Evolutionary conservation across 1,284 basidiomycete species (phyloP), one percentile per base, ranked within the genome.

Genomic region (Tilletia indica): DNA sequence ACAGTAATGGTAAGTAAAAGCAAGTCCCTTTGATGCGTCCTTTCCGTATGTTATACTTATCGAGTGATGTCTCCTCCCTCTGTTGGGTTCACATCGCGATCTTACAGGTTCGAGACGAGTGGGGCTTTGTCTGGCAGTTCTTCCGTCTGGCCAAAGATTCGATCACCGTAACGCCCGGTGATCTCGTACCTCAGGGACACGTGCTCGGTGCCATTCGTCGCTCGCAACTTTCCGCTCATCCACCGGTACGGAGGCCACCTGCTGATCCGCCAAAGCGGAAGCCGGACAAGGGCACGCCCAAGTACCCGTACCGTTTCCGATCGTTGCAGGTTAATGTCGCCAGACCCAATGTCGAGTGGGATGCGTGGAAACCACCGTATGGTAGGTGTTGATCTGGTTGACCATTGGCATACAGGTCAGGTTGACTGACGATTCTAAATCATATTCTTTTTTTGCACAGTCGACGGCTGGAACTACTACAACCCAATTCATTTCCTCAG

Each of bases 71-170:
- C 34, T 12, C 42, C 3, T 9, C 14, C 61, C 16, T 5, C 36
- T 54, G 21, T 9, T 16, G 58, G 8, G 5, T 6, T 36, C 58
- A 39, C 58, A 9, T 8, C 25, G 58, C 58, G 16, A 19, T 54
- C 51, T 19, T 54, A 19, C 61, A 48, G 78, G 71, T 82, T 11
- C 77, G 76, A 4, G 80, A 82, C 69, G 78, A 76, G 31, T 80
- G 77, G 77, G 76, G 75, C 6, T 76, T 80, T 63, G 79, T 82
- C 0, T 78, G 77, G 49, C 79, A 81, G 69, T 72, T 81, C 51
- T 77, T 78, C 58, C 78, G 80, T 11, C 49, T 82, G 1, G 76
- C 77, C 14, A 64, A 63, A 2, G 31, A 64, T 2, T 75, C 70
- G 0, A 68, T 78, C 21, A 48, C 19, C 2, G 66, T 76, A 0